These are phyloP conservation scores for Ormosia emarginata DNA, from an alignment of 306 rosid species.

Conservation along the genomic window DNA sequence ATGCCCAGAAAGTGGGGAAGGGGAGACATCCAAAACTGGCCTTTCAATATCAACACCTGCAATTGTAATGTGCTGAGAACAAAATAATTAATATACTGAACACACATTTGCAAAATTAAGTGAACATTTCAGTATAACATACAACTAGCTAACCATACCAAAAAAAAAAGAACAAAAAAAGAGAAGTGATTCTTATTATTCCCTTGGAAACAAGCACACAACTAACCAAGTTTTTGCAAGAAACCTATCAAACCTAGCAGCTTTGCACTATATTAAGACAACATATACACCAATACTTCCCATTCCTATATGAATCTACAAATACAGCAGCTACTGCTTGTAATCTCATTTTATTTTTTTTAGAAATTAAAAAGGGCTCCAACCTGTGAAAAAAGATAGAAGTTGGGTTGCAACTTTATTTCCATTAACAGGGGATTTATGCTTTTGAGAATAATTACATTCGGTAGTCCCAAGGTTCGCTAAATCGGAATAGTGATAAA, in stretches of 20 bases:
- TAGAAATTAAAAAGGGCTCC: not conserved
- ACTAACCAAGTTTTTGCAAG: not conserved
- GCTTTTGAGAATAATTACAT: not conserved
- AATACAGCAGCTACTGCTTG: not conserved
- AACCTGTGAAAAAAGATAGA: not conserved
- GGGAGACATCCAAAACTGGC: conserved; percentile 43
- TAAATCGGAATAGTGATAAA: not conserved
- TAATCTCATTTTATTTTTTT: not conserved
- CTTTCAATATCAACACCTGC: conserved; percentile 63
- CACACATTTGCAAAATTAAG: not conserved
- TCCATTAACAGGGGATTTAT: not conserved
- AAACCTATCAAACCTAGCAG: not conserved
- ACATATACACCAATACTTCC: too few species aligned
- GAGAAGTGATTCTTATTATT: not conserved
- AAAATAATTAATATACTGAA: not conserved
- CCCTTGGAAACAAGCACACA: not conserved
- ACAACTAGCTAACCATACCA: not conserved
- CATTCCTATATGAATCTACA: not conserved
- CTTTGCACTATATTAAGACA: not conserved
- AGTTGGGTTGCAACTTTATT: not conserved
- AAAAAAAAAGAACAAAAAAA: too few species aligned
- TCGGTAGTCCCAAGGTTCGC: not conserved
- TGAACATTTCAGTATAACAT: not conserved
- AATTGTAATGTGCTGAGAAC: not conserved
- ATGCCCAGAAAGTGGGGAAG: conserved; percentile 25